Evolutionary conservation across 1,284 basidiomycete genomes (phyloP).

Genomic region (Blastosporella zonata): DNA sequence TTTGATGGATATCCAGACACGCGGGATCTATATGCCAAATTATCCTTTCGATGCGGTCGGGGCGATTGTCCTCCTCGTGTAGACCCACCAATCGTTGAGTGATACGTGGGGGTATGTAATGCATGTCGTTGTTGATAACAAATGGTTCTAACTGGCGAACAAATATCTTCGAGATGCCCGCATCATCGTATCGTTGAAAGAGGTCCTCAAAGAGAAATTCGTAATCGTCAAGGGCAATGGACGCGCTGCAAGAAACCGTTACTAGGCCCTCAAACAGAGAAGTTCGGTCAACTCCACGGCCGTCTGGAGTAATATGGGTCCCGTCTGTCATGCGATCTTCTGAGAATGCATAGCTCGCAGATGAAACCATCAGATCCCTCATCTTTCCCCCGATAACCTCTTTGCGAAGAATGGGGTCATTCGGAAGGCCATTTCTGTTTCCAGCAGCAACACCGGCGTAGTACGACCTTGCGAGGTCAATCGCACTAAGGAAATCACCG

Average conservation of each 20-base stretch:
- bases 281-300: slow-evolving; percentile 90
- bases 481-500: slow-evolving; percentile 89
- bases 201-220: slow-evolving; percentile 92
- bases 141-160: slow-evolving; percentile 82
- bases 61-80: slow-evolving; percentile 71
- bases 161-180: slow-evolving; percentile 87
- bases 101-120: slow-evolving; percentile 79
- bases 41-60: slow-evolving; percentile 80
- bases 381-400: slow-evolving; percentile 75
- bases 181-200: slow-evolving; percentile 85
- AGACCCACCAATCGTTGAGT: slow-evolving; percentile 82
- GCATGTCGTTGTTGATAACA: slow-evolving; percentile 74
- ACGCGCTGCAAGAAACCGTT: slow-evolving; percentile 77
- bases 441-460: slow-evolving; percentile 83
- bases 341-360: slow-evolving; percentile 88
- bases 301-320: slow-evolving; percentile 80
- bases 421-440: slow-evolving; percentile 86
- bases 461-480: slow-evolving; percentile 83
- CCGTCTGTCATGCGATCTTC: slow-evolving; percentile 90
- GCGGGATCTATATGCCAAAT: slow-evolving; percentile 96
- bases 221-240: slow-evolving; percentile 75
- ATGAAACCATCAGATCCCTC: slow-evolving; percentile 83
- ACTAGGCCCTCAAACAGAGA: slow-evolving; percentile 89
- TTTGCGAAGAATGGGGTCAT: slow-evolving; percentile 54
- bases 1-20: slow-evolving; percentile 93